Evolutionary conservation across 208 protist species (phyloP).

Genomic region (Leishmania braziliensis): DNA sequence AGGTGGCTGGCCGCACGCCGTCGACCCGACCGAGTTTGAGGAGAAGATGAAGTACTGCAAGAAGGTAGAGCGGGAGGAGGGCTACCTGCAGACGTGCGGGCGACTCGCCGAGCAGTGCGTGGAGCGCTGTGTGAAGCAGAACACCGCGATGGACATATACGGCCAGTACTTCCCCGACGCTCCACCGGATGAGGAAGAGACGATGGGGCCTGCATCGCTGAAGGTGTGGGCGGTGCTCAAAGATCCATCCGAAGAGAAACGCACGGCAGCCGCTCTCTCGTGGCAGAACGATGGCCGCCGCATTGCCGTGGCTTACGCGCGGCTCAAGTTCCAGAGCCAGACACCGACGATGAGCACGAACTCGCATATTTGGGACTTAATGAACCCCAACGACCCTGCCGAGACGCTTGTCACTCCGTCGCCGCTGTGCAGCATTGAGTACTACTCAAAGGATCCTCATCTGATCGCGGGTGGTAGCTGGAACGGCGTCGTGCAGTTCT

Average conservation of each 20-base stretch:
- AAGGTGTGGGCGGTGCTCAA: slow-evolving; percentile 96
- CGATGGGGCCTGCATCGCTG: slow-evolving; percentile 84
- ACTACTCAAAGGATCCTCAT: slow-evolving; percentile 96
- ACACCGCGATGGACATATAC: slow-evolving; percentile 98
- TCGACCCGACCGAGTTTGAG: slow-evolving; percentile 96
- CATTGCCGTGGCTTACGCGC: slow-evolving; percentile 95
- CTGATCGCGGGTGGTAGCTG: slow-evolving; percentile 96
- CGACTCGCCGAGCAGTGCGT: slow-evolving; percentile 87
- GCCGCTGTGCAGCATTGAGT: slow-evolving; percentile 94
- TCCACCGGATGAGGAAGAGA: slow-evolving; percentile 77
- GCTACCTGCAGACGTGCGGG: slow-evolving; percentile 91
- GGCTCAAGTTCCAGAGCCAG: slow-evolving; percentile 94
- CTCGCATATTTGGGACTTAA: slow-evolving; percentile 97
- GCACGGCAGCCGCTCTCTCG: slow-evolving; percentile 92
- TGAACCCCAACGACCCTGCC: slow-evolving; percentile 96
- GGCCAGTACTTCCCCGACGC: slow-evolving; percentile 94
- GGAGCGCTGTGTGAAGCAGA: slow-evolving; percentile 95
- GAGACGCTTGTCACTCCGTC: slow-evolving; percentile 93
- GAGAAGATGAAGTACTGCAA: slow-evolving; percentile 97
- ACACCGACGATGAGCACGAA: slow-evolving; percentile 90
- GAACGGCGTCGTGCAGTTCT: slow-evolving; percentile 97
- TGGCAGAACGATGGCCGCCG: slow-evolving; percentile 95
- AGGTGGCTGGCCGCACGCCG: slow-evolving; percentile 97
- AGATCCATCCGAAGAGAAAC: slow-evolving; percentile 89
- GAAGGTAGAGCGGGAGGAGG: slow-evolving; percentile 96